Evolutionary conservation across 371 early-diverging fungal species (phyloP).

Genomic region (Pancytospora philotis): DNA sequence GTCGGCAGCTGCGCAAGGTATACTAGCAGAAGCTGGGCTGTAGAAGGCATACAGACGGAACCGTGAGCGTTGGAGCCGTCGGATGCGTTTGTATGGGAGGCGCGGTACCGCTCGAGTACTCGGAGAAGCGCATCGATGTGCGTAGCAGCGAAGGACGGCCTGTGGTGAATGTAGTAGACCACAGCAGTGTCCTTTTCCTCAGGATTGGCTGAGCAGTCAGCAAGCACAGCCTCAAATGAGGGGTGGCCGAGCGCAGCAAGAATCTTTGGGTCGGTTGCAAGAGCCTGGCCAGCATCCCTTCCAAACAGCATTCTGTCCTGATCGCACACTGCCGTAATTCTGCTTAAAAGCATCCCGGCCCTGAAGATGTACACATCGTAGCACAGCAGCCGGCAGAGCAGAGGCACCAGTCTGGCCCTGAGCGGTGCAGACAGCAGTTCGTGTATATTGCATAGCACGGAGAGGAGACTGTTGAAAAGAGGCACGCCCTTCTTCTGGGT

Average conservation of each 20-base stretch:
- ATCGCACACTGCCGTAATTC: background rate
- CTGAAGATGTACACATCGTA: constrained; percentile 25
- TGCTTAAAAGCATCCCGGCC: constrained; percentile 27
- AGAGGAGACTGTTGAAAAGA: constrained; percentile 19
- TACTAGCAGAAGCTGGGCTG: background rate
- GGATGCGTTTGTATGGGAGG: too few species aligned
- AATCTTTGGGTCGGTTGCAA: too few species aligned
- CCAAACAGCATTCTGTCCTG: background rate
- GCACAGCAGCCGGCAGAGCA: constrained; percentile 24
- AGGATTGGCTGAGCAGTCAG: background rate
- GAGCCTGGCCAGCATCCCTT: background rate
- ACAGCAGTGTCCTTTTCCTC: background rate
- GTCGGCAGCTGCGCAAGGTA: background rate
- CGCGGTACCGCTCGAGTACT: too few species aligned
- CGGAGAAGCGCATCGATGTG: too few species aligned
- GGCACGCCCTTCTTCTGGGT: constrained; percentile 4
- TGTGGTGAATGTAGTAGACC: too few species aligned
- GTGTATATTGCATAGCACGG: constrained; percentile 13
- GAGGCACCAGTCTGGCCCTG: background rate
- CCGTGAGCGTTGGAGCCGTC: too few species aligned
- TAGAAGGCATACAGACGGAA: too few species aligned
- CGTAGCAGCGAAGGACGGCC: too few species aligned
- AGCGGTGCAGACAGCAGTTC: background rate
- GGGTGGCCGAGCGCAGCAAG: too few species aligned
- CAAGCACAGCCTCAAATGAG: background rate